phyloP scores from a whole-genome alignment of 2,329 filamentous ascomycete species.

The Neonectria coccinea region DNA sequence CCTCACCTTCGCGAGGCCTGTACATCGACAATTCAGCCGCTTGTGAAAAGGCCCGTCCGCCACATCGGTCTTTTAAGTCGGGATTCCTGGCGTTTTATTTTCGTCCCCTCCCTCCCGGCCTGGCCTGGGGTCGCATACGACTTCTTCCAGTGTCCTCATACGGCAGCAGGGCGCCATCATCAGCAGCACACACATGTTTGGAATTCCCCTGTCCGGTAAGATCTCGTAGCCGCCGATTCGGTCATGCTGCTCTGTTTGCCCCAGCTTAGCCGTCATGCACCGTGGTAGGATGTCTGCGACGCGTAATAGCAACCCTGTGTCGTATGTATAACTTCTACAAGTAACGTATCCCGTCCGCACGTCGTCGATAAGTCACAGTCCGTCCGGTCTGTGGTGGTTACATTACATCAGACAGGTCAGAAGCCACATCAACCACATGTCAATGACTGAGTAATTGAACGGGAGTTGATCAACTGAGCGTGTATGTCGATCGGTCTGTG shows the following conservation, averaged over 20 bases:
- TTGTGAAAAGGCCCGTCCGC: too few relatives aligned
- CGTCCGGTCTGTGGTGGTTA: slow-evolving; percentile 7
- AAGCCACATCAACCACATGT: slow-evolving; percentile 12
- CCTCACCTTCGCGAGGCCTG: neutral
- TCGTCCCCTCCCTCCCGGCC: neutral
- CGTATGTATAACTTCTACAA: neutral
- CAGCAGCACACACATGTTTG: slow-evolving; percentile 13
- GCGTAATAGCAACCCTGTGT: neutral
- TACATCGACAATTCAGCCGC: neutral
- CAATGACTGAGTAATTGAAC: slow-evolving; percentile 9
- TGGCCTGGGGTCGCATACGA: neutral
- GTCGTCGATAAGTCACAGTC: neutral
- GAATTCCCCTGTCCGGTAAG: slow-evolving; percentile 20
- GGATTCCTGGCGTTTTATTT: slow-evolving; percentile 16
- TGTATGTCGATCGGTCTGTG: slow-evolving; percentile 13
- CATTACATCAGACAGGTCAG: slow-evolving; percentile 12
- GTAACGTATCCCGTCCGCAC: slow-evolving; percentile 1
- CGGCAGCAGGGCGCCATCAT: neutral
- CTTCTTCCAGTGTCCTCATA: neutral
- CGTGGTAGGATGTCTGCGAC: neutral
- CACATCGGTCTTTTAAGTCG: neutral
- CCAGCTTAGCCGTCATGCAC: neutral
- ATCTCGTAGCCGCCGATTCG: slow-evolving; percentile 6
- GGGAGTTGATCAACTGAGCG: slow-evolving; percentile 14
- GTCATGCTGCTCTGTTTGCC: slow-evolving; percentile 2